These are phyloP conservation scores for Letharia lupina DNA, from an alignment of 495 filamentous ascomycete species.

Conservation along the genomic window DNA sequence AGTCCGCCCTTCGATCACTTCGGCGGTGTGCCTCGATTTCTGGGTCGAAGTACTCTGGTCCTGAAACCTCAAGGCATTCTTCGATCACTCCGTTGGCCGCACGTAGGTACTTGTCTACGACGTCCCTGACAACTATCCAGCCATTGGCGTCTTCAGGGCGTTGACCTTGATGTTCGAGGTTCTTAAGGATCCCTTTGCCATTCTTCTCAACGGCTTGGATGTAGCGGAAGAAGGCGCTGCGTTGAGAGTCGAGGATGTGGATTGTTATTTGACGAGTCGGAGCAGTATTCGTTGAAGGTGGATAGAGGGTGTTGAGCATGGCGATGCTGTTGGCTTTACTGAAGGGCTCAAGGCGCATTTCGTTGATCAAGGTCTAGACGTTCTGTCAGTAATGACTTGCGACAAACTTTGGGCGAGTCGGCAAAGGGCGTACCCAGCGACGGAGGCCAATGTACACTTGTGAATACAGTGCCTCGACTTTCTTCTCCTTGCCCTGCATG, in stretches of 20 bases:
- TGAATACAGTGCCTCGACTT: constrained; percentile 54
- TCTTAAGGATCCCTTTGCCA: constrained; percentile 47
- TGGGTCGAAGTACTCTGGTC: constrained; percentile 39
- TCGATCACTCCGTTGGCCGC: constrained; percentile 52
- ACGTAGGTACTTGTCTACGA: constrained; percentile 53
- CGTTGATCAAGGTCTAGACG: constrained; percentile 58
- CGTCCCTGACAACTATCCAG: constrained; percentile 48
- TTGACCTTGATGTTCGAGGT: constrained; percentile 47
- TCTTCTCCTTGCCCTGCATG: constrained; percentile 47
- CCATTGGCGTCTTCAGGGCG: constrained; percentile 43
- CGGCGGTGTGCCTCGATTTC: constrained; percentile 29
- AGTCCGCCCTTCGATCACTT: constrained; percentile 51
- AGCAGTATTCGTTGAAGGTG: constrained; percentile 37
- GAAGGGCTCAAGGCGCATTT: constrained; percentile 56
- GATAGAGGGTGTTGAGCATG: constrained; percentile 72
- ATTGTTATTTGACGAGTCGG: constrained; percentile 50
- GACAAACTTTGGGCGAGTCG: constrained; percentile 1
- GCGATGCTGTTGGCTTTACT: constrained; percentile 64
- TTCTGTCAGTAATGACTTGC: constrained; percentile 21
- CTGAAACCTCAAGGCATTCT: constrained; percentile 46
- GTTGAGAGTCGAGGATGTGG: constrained; percentile 47
- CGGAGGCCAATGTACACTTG: constrained; percentile 59
- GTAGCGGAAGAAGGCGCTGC: constrained; percentile 58
- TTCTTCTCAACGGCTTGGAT: constrained; percentile 53
- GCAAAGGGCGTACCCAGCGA: constrained; percentile 51